Evolutionary conservation across 108 stramenopile genomes (phyloP).

Genomic region (Cafeteria roenbergensis): DNA sequence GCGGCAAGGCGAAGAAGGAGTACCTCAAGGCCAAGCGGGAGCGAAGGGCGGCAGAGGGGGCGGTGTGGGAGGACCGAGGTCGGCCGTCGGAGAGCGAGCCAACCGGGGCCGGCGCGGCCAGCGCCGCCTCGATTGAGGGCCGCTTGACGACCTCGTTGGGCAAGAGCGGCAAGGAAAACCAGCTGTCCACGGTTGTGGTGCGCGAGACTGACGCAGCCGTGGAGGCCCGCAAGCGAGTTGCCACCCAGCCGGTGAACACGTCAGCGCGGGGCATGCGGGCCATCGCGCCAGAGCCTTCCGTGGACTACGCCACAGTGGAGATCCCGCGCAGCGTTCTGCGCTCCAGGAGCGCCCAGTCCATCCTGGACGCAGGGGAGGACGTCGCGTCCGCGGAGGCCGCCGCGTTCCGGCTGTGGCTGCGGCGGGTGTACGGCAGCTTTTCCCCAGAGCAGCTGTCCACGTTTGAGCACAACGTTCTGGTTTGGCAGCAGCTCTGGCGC

Average conservation of each 20-base stretch:
- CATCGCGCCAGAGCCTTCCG: neutral
- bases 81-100: neutral
- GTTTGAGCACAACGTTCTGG: conserved; percentile 95
- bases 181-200: conserved; percentile 9
- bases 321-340: neutral
- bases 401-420: conserved; percentile 5
- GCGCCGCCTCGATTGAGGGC: too few species aligned
- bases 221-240: neutral
- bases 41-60: neutral
- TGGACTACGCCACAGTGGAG: neutral
- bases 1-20: conserved; percentile 23
- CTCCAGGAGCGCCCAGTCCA: neutral
- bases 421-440: neutral
- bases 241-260: neutral
- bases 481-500: conserved; percentile 96
- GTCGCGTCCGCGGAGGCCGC: conserved; percentile 4
- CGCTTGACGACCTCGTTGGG: neutral
- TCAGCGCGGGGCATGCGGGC: neutral
- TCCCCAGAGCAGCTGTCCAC: conserved; percentile 45
- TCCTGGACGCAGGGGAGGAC: neutral
- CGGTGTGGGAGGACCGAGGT: neutral
- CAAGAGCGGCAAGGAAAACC: conserved; percentile 3
- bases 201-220: conserved; percentile 11
- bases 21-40: conserved; percentile 15
- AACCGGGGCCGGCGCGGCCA: neutral